These are phyloP conservation scores for Cladosporium sphaerospermum DNA, from an alignment of 2,329 filamentous ascomycete genomes.

Conservation along the genomic window DNA sequence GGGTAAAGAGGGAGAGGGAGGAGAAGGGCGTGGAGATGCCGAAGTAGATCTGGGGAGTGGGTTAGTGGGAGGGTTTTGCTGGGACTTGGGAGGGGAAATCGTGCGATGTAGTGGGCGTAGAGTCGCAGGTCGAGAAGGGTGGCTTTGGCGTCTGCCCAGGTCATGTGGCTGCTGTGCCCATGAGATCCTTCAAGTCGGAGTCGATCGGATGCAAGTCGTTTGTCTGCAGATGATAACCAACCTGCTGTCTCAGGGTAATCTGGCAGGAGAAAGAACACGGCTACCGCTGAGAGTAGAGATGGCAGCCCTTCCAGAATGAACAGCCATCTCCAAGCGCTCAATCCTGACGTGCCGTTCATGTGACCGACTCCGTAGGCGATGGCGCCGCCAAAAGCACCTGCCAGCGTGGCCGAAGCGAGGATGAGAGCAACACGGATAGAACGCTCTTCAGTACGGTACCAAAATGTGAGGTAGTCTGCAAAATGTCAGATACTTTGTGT, in stretches of 20 bases:
- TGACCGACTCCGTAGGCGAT: slow-evolving; percentile 44
- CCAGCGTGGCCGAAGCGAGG: slow-evolving; percentile 27
- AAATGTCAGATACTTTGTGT: neutral
- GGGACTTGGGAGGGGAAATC: slow-evolving; percentile 10
- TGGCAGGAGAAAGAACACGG: slow-evolving; percentile 50
- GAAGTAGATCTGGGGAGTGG: slow-evolving; percentile 39
- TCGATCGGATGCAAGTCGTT: slow-evolving; percentile 36
- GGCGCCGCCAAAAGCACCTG: slow-evolving; percentile 31
- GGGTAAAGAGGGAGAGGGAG: slow-evolving; percentile 23
- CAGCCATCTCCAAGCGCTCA: slow-evolving; percentile 59
- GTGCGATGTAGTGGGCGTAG: slow-evolving; percentile 48
- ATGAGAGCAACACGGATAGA: slow-evolving; percentile 28
- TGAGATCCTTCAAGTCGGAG: slow-evolving; percentile 39
- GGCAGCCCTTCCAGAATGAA: slow-evolving; percentile 55
- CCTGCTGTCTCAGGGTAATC: slow-evolving; percentile 47
- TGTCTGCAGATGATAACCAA: slow-evolving; percentile 38
- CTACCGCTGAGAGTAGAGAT: slow-evolving; percentile 46
- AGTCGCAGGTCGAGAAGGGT: slow-evolving; percentile 46
- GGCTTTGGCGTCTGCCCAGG: slow-evolving; percentile 41
- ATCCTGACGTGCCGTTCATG: slow-evolving; percentile 51
- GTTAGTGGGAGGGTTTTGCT: neutral
- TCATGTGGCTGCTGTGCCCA: slow-evolving; percentile 39
- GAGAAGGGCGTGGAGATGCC: slow-evolving; percentile 35
- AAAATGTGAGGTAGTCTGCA: slow-evolving; percentile 22
- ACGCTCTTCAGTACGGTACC: slow-evolving; percentile 29